phyloP scores from a whole-genome alignment of 2,329 filamentous ascomycete genomes.

The Epichloe amarillans region DNA sequence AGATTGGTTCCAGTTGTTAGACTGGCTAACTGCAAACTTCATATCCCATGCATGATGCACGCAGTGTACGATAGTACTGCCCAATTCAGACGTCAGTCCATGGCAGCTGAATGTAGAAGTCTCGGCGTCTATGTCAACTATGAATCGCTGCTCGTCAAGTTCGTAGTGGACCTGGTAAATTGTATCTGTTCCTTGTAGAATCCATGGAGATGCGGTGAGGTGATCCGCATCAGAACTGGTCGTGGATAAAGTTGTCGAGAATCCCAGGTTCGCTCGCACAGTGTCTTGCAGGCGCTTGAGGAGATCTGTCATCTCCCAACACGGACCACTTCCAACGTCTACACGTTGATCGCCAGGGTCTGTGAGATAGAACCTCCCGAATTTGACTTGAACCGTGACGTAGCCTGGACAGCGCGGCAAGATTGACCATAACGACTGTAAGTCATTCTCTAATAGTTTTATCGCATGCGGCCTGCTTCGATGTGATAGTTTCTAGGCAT shows the following conservation, averaged over 20 bases:
- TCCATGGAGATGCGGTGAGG: constrained; percentile 9
- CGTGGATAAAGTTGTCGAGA: constrained; percentile 17
- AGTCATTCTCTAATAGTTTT: constrained; percentile 4
- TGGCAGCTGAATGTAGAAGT: constrained; percentile 13
- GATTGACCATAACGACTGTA: constrained; percentile 8
- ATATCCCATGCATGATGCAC: constrained; percentile 19
- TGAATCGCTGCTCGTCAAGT: constrained; percentile 3
- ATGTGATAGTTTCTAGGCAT: background rate
- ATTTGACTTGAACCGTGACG: constrained; percentile 12
- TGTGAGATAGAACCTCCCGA: constrained; percentile 18
- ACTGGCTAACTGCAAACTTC: constrained; percentile 12
- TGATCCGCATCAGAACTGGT: constrained; percentile 13
- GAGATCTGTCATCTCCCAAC: constrained; percentile 7
- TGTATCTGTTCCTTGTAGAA: constrained; percentile 7
- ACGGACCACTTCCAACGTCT: constrained; percentile 10
- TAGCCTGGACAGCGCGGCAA: constrained; percentile 14
- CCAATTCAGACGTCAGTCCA: constrained; percentile 10
- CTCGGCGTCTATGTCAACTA: constrained; percentile 16
- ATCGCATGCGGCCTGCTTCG: constrained; percentile 6
- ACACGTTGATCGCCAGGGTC: constrained; percentile 10
- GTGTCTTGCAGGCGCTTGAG: background rate
- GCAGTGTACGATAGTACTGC: constrained; percentile 17
- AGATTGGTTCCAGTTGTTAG: constrained; percentile 5
- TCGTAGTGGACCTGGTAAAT: constrained; percentile 17
- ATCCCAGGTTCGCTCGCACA: constrained; percentile 9